phyloP scores from a whole-genome alignment of 441 rosid genomes.

The Pelargonium citronellum region DNA sequence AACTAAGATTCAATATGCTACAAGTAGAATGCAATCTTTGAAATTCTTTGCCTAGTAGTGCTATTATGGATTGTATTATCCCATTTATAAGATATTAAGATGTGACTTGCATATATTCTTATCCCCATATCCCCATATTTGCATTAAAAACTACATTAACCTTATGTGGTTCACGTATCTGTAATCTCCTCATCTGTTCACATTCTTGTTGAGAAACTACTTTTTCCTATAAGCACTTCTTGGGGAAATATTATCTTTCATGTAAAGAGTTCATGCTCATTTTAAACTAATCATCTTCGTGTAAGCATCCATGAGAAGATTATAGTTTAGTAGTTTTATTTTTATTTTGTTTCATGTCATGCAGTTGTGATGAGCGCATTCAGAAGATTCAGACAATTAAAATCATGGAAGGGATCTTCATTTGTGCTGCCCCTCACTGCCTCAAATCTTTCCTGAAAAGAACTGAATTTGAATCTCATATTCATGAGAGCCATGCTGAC shows the following conservation, averaged over 20 bases:
- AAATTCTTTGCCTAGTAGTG: background rate
- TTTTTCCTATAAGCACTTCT: background rate
- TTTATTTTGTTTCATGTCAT: constrained; percentile 3
- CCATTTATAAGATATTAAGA: too few species aligned
- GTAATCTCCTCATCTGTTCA: too few species aligned
- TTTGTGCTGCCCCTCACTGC: constrained; percentile 97
- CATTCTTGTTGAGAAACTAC: too few species aligned
- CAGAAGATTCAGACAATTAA: constrained; percentile 92
- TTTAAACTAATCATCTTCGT: background rate
- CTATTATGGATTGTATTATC: too few species aligned
- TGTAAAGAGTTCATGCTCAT: background rate
- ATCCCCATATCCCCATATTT: too few species aligned
- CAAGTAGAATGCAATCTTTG: background rate
- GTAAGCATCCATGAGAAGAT: background rate
- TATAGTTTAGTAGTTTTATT: background rate
- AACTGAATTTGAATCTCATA: constrained; percentile 68
- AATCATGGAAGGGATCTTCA: constrained; percentile 91
- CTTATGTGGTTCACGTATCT: too few species aligned
- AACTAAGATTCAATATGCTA: background rate
- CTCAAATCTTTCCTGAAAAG: constrained; percentile 79
- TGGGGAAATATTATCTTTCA: background rate
- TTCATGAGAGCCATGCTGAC: constrained; percentile 52
- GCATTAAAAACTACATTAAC: too few species aligned
- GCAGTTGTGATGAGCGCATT: constrained; percentile 84
- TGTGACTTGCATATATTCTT: too few species aligned